Evolutionary conservation across 2,329 filamentous ascomycete species (phyloP), one percentile per base, ranked within the genome.

Genomic region (Alternaria incomplexa): DNA sequence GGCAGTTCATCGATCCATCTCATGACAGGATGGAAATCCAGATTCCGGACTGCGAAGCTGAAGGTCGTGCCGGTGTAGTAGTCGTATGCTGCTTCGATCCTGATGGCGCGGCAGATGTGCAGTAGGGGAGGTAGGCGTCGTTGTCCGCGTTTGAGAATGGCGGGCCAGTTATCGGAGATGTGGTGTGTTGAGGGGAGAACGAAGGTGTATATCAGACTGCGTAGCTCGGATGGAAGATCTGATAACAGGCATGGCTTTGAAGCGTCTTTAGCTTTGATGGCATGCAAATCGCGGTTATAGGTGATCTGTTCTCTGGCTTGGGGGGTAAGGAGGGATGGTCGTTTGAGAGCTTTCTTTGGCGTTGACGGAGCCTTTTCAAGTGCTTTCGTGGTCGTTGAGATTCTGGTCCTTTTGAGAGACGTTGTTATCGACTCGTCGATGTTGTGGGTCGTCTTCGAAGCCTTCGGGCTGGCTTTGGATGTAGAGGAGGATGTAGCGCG

Each of bases 81-180:
- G 15, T 62, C 60, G 40, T 76, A 74, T 22, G 71, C 70, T 4
- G 68, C 70, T 66, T 78, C 75, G n/a, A 70, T 66, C 8, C 74
- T 67, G n/a, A 77, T 66, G 9, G 66, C 65, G 17, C 72, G 70
- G 56, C 69, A 72, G 30, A 72, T 58, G 20, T 66, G 65, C 5
- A 76, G 64, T 2, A 76, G 48, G 1, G 59, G 5, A 12, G 58
- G 62, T 12, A 30, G 22, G 2, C 43, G 26, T 5, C 45, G 46
- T 6, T 52, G 59, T 30, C 32, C 55, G 44, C 28, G 23, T 20
- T 50, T 28, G 8, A 28, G 20, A 8, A 52, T 15, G 25, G 17
- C 17, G 43, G 55, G n/a, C 60, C 47, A 58, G 2, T 25, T 30
- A 11, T 25, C 23, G 13, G 55, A 43, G 9, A 53, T 48, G 25